Percentiles rank a stretch among this genome's conserved stretches.
These are phyloP conservation scores for Simplicillium sp. DNA, from an alignment of 2,329 filamentous ascomycete species.

Conservation along the genomic window DNA sequence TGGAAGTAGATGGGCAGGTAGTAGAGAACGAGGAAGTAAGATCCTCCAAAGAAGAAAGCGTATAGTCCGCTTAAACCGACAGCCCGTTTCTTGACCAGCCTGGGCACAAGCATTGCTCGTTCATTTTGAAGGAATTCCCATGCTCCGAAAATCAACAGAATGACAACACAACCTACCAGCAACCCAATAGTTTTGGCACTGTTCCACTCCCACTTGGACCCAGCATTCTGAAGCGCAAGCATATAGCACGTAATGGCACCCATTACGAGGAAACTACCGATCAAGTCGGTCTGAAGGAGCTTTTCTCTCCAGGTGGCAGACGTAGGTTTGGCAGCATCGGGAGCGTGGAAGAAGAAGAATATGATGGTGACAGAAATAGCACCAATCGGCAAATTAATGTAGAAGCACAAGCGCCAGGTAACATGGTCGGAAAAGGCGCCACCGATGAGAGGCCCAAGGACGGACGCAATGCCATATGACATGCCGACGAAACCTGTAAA, in stretches of 20 bases:
- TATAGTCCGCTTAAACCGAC: conserved; percentile 32
- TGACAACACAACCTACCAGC: conserved; percentile 36
- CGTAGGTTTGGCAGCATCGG: conserved; percentile 23
- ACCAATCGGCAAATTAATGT: conserved; percentile 36
- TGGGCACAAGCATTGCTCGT: conserved; percentile 34
- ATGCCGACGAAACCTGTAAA: conserved; percentile 45
- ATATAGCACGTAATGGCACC: conserved; percentile 43
- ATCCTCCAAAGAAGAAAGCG: conserved; percentile 37
- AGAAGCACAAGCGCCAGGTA: conserved; percentile 45
- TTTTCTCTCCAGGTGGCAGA: conserved; percentile 20
- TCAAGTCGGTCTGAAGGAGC: conserved; percentile 37
- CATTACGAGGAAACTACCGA: conserved; percentile 39
- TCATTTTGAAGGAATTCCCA: conserved; percentile 34
- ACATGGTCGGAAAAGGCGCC: conserved; percentile 38
- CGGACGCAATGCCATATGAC: conserved; percentile 46
- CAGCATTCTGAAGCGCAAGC: conserved; percentile 49
- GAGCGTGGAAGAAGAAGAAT: conserved; percentile 34
- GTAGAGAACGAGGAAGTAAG: conserved; percentile 43
- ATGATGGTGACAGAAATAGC: conserved; percentile 37
- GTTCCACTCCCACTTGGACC: conserved; percentile 40
- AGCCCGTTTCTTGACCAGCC: conserved; percentile 33
- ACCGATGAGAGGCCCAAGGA: conserved; percentile 40
- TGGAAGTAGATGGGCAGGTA: conserved; percentile 38
- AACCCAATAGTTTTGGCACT: conserved; percentile 38
- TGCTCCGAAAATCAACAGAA: conserved; percentile 35